These are phyloP conservation scores for Astragalus glycyphyllos DNA, from an alignment of 306 rosid species.

Conservation along the genomic window DNA sequence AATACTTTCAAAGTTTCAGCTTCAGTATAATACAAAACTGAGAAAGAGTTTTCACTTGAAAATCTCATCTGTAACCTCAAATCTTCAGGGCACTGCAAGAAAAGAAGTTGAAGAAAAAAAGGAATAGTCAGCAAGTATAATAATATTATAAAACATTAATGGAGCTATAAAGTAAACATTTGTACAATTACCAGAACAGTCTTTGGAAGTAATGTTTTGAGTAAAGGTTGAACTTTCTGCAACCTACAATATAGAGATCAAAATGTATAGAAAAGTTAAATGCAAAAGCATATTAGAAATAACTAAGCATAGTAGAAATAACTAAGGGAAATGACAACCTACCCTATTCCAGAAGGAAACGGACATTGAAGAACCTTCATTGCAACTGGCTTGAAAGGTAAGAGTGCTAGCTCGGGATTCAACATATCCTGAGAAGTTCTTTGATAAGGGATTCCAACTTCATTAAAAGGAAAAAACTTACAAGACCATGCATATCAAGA, in stretches of 20 bases:
- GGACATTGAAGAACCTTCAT: conserved; percentile 86
- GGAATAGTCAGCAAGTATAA: background rate
- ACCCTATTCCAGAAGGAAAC: conserved; percentile 84
- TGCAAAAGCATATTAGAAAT: conserved; percentile 19
- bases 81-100: conserved; percentile 67
- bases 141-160: conserved; percentile 14
- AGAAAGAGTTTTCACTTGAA: conserved; percentile 50
- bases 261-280: conserved; percentile 11
- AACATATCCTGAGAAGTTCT: conserved; percentile 57
- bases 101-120: conserved; percentile 1
- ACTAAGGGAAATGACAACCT: conserved; percentile 27
- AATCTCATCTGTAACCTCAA: conserved; percentile 48
- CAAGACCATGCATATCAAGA: conserved; percentile 1
- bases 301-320: background rate
- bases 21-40: conserved; percentile 59
- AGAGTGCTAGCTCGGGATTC: conserved; percentile 71
- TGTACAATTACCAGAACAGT: conserved; percentile 60
- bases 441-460: conserved; percentile 22
- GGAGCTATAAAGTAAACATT: background rate
- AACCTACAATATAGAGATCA: conserved; percentile 52
- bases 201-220: conserved; percentile 69
- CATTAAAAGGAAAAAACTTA: conserved; percentile 35
- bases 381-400: conserved; percentile 78
- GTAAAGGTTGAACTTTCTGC: conserved; percentile 61
- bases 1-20: conserved; percentile 56